A percentile compares a stretch with the other conserved stretches of the same genome.
These are phyloP conservation scores for Russula emetica DNA, from an alignment of 768 basidiomycete species.

Conservation along the genomic window DNA sequence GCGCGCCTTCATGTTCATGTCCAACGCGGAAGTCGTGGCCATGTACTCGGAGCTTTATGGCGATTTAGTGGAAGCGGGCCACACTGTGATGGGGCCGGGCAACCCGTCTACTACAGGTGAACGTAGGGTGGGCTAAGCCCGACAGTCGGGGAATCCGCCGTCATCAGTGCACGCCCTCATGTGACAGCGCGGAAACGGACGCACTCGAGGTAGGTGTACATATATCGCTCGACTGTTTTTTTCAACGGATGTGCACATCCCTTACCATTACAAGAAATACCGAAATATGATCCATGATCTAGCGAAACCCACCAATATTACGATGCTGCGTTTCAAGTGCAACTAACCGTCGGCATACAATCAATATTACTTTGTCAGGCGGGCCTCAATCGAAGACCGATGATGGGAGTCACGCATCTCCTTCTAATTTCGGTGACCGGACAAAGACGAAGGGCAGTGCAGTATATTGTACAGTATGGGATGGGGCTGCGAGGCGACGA, in stretches of 20 bases:
- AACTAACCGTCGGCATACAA: too few relatives aligned
- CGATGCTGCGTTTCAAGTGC: neutral
- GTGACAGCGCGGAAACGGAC: neutral
- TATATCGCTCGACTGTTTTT: neutral
- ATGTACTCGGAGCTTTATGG: slow-evolving; percentile 16
- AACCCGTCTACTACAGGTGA: neutral
- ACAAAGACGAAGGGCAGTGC: too few relatives aligned
- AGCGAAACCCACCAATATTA: neutral
- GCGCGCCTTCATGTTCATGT: slow-evolving; percentile 27
- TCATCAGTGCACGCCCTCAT: neutral
- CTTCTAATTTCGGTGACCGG: too few relatives aligned
- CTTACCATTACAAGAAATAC: neutral
- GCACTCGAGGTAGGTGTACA: neutral
- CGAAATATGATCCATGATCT: neutral
- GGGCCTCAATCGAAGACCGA: too few relatives aligned
- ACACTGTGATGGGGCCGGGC: neutral
- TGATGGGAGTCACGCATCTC: too few relatives aligned
- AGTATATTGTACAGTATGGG: neutral
- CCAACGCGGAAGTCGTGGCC: slow-evolving; percentile 19
- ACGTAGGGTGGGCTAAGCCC: neutral
- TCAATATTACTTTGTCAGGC: too few relatives aligned
- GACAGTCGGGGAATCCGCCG: neutral
- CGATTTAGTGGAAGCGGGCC: slow-evolving; percentile 1
- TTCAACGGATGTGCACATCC: neutral
- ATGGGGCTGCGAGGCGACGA: too few relatives aligned